Base-by-base conservation (phyloP, 2,329 filamentous ascomycete genomes). In the Aspergillaceae sp. region DNA sequence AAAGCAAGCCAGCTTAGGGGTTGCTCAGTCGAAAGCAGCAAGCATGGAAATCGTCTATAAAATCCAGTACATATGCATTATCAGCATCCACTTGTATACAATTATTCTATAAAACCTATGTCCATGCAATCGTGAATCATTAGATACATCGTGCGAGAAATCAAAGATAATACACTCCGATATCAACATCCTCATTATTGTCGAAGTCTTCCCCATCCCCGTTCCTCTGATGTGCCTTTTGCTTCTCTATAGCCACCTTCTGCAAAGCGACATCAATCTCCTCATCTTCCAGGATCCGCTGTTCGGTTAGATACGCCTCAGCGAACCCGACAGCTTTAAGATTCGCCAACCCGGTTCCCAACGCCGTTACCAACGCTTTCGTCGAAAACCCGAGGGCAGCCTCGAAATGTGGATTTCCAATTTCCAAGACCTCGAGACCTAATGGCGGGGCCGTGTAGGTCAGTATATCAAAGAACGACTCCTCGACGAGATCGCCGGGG, bases 401-500 rank as follows among this genome's bases (percentile, higher is more conserved):
- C 27, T 51, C 52, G 5, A 40, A 44, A 42, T 47, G 46, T 2
- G 61, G 57, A 28, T 51, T 43, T 2, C 49, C 57, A 5, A 65
- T 53, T 46, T 62, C 60, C 1, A 66, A 52, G n/a, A 56, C 51
- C 40, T 63, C 56, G 4, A 65, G 52, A 1, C 51, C 48, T 11
- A 60, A 42, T 7, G 55, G 48, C n/a, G 44, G 42, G 7, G 41
- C 40, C 42, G 50, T 41, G 30, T 50, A 47, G 28, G 36, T 35
- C 8, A 61, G 48, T 40, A 57, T 51, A 10, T 60, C 53, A 48
- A 65, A 58, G 45, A 64, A 60, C 3, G 48, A 51, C 9, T 57
- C 50, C 5, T 54, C 50, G 9, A 62, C 52, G n/a, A 60, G 42
- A 33, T 60, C 56, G n/a, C 62, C 63, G 7, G 61, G 62, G 8